Conservation (phyloP, 2,329 filamentous ascomycete species). For the Nigrograna mackinnonii region DNA sequence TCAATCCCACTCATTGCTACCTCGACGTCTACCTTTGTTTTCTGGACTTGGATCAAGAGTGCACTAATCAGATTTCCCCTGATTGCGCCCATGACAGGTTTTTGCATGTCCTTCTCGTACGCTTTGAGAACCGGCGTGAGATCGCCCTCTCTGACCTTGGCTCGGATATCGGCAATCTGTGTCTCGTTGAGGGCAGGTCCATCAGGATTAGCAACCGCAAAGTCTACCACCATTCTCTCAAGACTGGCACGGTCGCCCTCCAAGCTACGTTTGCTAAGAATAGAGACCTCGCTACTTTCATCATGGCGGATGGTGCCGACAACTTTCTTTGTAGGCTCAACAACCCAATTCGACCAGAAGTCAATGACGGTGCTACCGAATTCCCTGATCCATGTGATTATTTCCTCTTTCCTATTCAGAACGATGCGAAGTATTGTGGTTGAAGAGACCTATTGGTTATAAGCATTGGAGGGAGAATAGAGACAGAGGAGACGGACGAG, state of each 20-base stretch:
- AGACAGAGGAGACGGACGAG: slow-evolving; percentile 62
- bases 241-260: slow-evolving; percentile 88
- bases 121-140: slow-evolving; percentile 88
- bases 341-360: slow-evolving; percentile 96
- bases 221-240: slow-evolving; percentile 98
- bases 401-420: slow-evolving; percentile 73
- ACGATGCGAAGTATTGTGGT: slow-evolving; percentile 83
- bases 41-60: slow-evolving; percentile 94
- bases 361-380: slow-evolving; percentile 79
- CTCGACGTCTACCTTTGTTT: slow-evolving; percentile 98
- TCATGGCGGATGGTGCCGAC: slow-evolving; percentile 93
- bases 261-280: slow-evolving; percentile 93
- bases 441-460: too few relatives aligned
- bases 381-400: slow-evolving; percentile 78
- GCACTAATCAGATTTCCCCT: slow-evolving; percentile 86
- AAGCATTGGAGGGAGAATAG: not conserved
- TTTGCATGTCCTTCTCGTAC: slow-evolving; percentile 86
- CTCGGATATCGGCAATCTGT: slow-evolving; percentile 74
- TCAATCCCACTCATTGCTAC: slow-evolving; percentile 96
- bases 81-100: slow-evolving; percentile 79
- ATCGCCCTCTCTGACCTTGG: slow-evolving; percentile 87
- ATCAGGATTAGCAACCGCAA: slow-evolving; percentile 80
- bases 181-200: slow-evolving; percentile 65
- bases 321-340: slow-evolving; percentile 81
- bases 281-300: slow-evolving; percentile 87